phyloP scores from a whole-genome alignment of 1,284 basidiomycete species.

The Sutorius eximius region DNA sequence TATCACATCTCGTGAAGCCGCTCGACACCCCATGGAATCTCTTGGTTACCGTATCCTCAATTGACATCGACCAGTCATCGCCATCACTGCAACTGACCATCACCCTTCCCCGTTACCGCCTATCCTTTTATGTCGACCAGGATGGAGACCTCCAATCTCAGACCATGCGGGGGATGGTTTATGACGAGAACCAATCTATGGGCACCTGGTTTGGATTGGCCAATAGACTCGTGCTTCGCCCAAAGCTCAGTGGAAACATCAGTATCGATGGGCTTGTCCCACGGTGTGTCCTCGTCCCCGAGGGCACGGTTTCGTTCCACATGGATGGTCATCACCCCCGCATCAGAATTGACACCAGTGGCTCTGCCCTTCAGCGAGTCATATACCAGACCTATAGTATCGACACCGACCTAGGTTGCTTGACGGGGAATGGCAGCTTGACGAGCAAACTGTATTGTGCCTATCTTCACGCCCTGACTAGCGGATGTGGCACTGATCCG shows the following conservation, averaged over 20 bases:
- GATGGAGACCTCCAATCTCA: slow-evolving; percentile 20
- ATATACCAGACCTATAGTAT: not conserved
- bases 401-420: too few species aligned
- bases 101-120: slow-evolving; percentile 41
- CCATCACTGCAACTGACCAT: slow-evolving; percentile 1
- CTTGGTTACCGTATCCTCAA: slow-evolving; percentile 15
- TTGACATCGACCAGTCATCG: slow-evolving; percentile 7
- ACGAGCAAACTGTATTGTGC: slow-evolving; percentile 39
- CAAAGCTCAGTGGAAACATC: slow-evolving; percentile 8
- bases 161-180: too few species aligned
- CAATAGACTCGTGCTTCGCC: not conserved
- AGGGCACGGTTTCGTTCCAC: slow-evolving; percentile 33
- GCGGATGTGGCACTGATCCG: slow-evolving; percentile 43
- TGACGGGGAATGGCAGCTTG: slow-evolving; percentile 24
- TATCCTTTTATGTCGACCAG: slow-evolving; percentile 36
- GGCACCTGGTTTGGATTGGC: too few species aligned
- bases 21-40: slow-evolving; percentile 36
- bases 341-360: slow-evolving; percentile 23
- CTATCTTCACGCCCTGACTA: slow-evolving; percentile 49
- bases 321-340: slow-evolving; percentile 26
- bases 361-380: slow-evolving; percentile 8
- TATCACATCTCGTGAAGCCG: slow-evolving; percentile 28
- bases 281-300: slow-evolving; percentile 42
- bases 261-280: slow-evolving; percentile 4
- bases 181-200: too few species aligned